phyloP scores from a whole-genome alignment of 805 yeast genomes.

The Cyberlindnera nakhonratchasimensis region DNA sequence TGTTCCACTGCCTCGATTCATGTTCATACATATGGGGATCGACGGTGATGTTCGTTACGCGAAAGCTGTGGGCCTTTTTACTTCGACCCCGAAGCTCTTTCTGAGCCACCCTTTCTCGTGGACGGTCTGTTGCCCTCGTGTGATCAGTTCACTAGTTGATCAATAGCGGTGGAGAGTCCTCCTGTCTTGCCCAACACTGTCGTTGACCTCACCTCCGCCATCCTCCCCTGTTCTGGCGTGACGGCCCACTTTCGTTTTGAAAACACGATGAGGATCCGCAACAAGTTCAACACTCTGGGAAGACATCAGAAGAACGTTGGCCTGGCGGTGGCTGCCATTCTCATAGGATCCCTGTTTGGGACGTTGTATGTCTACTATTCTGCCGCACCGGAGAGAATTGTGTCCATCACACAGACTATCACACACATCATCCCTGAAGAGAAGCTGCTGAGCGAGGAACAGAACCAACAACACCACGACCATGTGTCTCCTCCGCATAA shows the following conservation, averaged over 20 bases:
- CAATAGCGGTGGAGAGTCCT: too few species aligned
- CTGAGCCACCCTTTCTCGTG: too few species aligned
- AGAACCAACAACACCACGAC: background rate
- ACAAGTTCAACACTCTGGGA: constrained; percentile 2
- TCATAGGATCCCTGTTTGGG: background rate
- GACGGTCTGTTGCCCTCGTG: too few species aligned
- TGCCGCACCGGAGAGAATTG: background rate
- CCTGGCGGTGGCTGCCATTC: background rate
- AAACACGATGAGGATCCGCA: background rate
- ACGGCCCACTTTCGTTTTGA: background rate
- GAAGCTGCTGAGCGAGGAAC: background rate
- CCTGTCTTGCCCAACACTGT: too few species aligned
- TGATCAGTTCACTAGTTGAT: too few species aligned
- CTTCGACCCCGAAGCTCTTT: too few species aligned
- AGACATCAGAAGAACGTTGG: background rate
- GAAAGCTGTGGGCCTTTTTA: too few species aligned
- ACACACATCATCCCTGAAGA: background rate
- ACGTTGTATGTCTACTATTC: background rate
- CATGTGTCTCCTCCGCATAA: background rate
- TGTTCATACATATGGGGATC: too few species aligned
- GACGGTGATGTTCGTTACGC: too few species aligned
- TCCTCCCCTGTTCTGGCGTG: background rate
- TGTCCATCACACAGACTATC: background rate
- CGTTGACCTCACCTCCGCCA: background rate
- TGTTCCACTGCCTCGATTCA: too few species aligned